phyloP scores from a whole-genome alignment of 352 stramenopile genomes.

The Phytophthora brassicae region DNA sequence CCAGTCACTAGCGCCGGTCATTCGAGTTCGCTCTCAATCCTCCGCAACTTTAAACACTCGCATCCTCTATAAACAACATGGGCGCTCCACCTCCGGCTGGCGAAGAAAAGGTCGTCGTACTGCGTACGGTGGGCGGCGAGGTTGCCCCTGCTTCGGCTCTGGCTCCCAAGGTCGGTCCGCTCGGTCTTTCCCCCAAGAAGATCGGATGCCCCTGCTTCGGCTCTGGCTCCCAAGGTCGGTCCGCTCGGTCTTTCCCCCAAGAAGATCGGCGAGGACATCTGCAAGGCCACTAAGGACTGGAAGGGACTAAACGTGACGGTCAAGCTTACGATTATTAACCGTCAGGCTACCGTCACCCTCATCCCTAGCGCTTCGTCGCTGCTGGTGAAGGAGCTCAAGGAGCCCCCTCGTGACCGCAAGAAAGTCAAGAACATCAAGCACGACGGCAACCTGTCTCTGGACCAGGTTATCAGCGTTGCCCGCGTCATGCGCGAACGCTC shows the following conservation, averaged over 20 bases:
- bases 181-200: slow-evolving; percentile 99
- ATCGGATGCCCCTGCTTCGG: slow-evolving; percentile 98
- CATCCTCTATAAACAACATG: slow-evolving; percentile 93
- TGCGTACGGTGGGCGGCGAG: slow-evolving; percentile 99
- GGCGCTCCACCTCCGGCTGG: slow-evolving; percentile 85
- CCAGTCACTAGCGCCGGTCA: slow-evolving; percentile 7
- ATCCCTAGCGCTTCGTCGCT: slow-evolving; percentile 98
- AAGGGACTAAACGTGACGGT: slow-evolving; percentile 99
- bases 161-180: slow-evolving; percentile 99
- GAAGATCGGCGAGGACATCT: slow-evolving; percentile 99
- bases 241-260: slow-evolving; percentile 99
- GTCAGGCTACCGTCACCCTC: slow-evolving; percentile 96
- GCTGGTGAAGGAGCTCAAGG: slow-evolving; percentile 99
- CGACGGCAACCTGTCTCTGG: slow-evolving; percentile 99
- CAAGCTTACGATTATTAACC: slow-evolving; percentile 99
- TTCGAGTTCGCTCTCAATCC: slow-evolving; percentile 44
- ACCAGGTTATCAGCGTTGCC: slow-evolving; percentile 99
- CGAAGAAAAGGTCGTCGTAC: slow-evolving; percentile 94
- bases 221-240: slow-evolving; percentile 99
- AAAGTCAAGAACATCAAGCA: slow-evolving; percentile 99
- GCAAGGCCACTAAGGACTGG: slow-evolving; percentile 99
- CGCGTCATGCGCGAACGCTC: slow-evolving; percentile 97
- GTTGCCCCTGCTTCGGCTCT: slow-evolving; percentile 94
- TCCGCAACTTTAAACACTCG: slow-evolving; percentile 23
- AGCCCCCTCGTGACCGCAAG: slow-evolving; percentile 98